A percentile compares a stretch with the other conserved stretches of the same genome.
phyloP scores from a whole-genome alignment of 148 eudicot species.

The Rhododendron mucronatum region DNA sequence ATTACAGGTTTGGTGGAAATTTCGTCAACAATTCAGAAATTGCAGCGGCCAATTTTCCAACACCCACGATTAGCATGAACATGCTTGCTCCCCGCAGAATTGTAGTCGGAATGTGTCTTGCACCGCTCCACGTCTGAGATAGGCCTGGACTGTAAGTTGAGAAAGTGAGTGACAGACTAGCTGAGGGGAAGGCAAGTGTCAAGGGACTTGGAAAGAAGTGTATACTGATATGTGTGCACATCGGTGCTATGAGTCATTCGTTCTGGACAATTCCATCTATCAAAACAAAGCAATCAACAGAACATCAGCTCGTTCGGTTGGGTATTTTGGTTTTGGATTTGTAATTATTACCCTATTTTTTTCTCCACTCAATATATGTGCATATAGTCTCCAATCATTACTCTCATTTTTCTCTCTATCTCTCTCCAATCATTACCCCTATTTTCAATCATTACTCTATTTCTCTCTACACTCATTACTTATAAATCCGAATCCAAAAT shows the following conservation, averaged over 20 bases:
- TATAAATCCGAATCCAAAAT: too few relatives aligned
- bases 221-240: background rate
- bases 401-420: too few relatives aligned
- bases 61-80: background rate
- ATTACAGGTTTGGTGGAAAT: too few relatives aligned
- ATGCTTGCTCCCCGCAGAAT: background rate
- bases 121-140: background rate
- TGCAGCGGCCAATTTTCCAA: too few relatives aligned
- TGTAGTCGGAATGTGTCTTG: background rate
- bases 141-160: background rate
- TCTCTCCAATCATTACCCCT: too few relatives aligned
- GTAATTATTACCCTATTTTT: too few relatives aligned
- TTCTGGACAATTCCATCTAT: background rate
- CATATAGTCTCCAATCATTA: too few relatives aligned
- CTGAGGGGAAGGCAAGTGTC: background rate
- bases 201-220: background rate
- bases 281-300: background rate
- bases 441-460: too few relatives aligned
- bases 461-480: too few relatives aligned
- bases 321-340: too few relatives aligned
- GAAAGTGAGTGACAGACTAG: background rate
- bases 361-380: too few relatives aligned
- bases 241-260: background rate
- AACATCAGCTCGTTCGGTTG: background rate
- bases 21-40: too few relatives aligned